Conservation (phyloP, 306 rosid species). For the Mucuna pruriens region DNA sequence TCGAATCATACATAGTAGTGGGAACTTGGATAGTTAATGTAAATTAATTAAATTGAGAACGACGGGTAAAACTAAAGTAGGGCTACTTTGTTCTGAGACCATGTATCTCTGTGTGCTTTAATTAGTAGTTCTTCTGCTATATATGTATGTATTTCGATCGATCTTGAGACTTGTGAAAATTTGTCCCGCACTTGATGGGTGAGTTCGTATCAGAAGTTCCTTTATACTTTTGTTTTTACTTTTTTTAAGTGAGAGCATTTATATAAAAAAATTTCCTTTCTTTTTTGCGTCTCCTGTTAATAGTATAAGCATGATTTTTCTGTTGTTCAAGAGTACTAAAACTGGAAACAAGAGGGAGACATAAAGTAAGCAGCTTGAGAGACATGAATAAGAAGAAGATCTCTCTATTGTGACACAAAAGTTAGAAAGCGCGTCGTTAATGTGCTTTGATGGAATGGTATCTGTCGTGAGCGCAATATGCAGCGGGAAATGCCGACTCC, state of each 20-base stretch:
- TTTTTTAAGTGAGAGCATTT: not conserved
- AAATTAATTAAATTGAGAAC: constrained; percentile 5
- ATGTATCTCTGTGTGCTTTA: not conserved
- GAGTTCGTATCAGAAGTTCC: too few species aligned
- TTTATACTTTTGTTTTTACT: not conserved
- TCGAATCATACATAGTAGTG: not conserved
- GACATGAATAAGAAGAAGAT: not conserved
- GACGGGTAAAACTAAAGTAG: not conserved
- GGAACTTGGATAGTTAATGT: not conserved
- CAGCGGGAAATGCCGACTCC: constrained; percentile 4
- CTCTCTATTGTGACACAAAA: not conserved
- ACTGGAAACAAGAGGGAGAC: constrained; percentile 12
- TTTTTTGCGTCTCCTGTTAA: not conserved
- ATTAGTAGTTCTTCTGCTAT: not conserved
- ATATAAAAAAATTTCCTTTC: not conserved
- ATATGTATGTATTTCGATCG: not conserved
- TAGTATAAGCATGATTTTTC: not conserved
- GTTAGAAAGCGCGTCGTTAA: not conserved
- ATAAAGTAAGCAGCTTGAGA: not conserved
- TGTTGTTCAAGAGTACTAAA: not conserved
- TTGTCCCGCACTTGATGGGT: too few species aligned
- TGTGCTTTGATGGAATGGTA: not conserved
- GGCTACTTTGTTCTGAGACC: not conserved
- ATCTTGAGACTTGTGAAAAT: not conserved
- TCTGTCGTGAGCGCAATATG: not conserved